phyloP scores from a whole-genome alignment of 176 grass and related monocot genomes.

The Puya raimondii region DNA sequence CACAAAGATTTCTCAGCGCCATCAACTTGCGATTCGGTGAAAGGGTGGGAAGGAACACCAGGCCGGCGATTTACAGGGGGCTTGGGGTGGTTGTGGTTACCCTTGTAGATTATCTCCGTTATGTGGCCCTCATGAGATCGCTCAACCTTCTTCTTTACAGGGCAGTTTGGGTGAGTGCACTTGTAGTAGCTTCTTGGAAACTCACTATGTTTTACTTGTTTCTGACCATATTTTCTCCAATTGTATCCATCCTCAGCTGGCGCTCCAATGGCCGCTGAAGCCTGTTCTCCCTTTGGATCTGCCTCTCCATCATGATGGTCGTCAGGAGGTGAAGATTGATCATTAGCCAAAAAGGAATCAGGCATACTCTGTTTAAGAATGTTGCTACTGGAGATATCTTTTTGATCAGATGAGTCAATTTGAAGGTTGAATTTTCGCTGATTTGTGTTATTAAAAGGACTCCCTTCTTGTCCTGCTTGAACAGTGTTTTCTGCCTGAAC shows the following conservation, averaged over 20 bases:
- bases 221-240: slow-evolving; percentile 99
- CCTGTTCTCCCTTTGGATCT: slow-evolving; percentile 14
- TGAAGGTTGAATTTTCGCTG: slow-evolving; percentile 13
- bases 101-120: slow-evolving; percentile 96
- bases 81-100: slow-evolving; percentile 56
- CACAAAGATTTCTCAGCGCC: not conserved
- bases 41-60: slow-evolving; percentile 1
- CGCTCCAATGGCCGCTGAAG: not conserved
- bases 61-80: slow-evolving; percentile 28
- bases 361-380: slow-evolving; percentile 16
- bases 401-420: slow-evolving; percentile 31
- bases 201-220: slow-evolving; percentile 95
- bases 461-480: slow-evolving; percentile 2
- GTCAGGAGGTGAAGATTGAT: slow-evolving; percentile 15
- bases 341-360: slow-evolving; percentile 4
- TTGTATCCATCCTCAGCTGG: slow-evolving; percentile 79
- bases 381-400: slow-evolving; percentile 11
- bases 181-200: slow-evolving; percentile 95
- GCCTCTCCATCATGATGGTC: not conserved
- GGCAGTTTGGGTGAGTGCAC: slow-evolving; percentile 77
- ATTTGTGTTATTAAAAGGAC: slow-evolving; percentile 1
- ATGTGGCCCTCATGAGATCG: slow-evolving; percentile 72
- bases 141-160: slow-evolving; percentile 95
- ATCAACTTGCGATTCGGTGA: slow-evolving; percentile 21
- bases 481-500: slow-evolving; percentile 2